These are phyloP conservation scores for Oryza officinalis DNA, from an alignment of 176 grass and related monocot species.

Conservation along the genomic window DNA sequence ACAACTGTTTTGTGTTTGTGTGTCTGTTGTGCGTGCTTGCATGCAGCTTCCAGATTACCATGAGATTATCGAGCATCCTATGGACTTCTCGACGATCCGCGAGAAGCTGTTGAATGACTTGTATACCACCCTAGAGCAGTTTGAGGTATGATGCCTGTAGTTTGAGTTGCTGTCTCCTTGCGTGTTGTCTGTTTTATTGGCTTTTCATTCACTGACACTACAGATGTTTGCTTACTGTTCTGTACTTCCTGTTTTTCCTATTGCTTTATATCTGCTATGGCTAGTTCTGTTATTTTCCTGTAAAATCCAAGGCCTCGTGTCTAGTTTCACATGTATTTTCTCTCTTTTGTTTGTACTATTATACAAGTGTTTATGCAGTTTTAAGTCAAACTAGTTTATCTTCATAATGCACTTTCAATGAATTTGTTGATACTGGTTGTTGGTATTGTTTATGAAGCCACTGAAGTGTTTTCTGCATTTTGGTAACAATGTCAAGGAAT, in stretches of 20 bases:
- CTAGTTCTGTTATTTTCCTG: not conserved
- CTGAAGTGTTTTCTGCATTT: constrained; percentile 27
- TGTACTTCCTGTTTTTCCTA: not conserved
- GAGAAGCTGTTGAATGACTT: constrained; percentile 65
- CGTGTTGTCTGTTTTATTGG: not conserved
- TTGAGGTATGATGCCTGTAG: constrained; percentile 54
- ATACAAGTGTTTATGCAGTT: not conserved
- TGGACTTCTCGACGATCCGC: constrained; percentile 72
- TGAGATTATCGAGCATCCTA: constrained; percentile 62
- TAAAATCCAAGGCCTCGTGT: not conserved
- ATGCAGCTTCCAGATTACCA: constrained; percentile 78
- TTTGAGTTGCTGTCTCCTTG: constrained; percentile 1
- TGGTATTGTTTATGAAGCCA: constrained; percentile 20
- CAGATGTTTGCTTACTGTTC: not conserved
- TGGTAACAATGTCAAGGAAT: not conserved
- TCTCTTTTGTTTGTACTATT: not conserved
- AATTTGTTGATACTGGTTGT: constrained; percentile 6
- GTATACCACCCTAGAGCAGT: constrained; percentile 56
- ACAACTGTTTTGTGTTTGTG: not conserved
- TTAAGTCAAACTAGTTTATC: not conserved
- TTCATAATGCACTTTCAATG: not conserved
- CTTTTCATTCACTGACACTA: constrained; percentile 10
- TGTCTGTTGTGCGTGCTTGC: constrained; percentile 18
- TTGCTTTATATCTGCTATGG: not conserved
- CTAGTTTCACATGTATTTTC: not conserved